A percentile compares a stretch with the other conserved stretches of the same genome.
phyloP scores from a whole-genome alignment of 768 basidiomycete genomes.

The Tricholoma hemisulphureum region DNA sequence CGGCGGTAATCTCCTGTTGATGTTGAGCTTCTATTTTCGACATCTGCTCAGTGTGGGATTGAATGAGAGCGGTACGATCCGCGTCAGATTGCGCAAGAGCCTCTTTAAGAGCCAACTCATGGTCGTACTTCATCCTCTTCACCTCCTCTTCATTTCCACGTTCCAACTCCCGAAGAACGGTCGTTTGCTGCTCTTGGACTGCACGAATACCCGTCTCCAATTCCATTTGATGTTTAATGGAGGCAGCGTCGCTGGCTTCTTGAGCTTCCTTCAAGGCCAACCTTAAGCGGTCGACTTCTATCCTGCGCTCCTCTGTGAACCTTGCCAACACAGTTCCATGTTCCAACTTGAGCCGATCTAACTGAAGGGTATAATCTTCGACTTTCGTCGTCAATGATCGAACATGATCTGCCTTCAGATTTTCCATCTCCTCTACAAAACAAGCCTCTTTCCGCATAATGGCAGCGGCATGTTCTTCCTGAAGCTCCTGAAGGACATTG shows the following conservation, averaged over 20 bases:
- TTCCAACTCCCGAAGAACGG: constrained; percentile 53
- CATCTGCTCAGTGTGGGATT: constrained; percentile 39
- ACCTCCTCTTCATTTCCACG: constrained; percentile 56
- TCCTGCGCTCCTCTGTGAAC: constrained; percentile 52
- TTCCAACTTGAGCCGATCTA: constrained; percentile 61
- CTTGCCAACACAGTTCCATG: constrained; percentile 53
- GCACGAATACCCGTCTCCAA: constrained; percentile 46
- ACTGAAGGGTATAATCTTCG: constrained; percentile 57
- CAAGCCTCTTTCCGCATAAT: constrained; percentile 64
- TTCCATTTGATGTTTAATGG: constrained; percentile 40
- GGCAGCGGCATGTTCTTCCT: constrained; percentile 69
- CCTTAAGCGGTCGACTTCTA: constrained; percentile 50
- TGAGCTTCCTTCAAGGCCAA: constrained; percentile 43
- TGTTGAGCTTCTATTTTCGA: constrained; percentile 44
- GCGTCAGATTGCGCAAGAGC: constrained; percentile 24
- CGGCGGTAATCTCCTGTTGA: constrained; percentile 41
- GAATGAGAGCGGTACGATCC: constrained; percentile 27
- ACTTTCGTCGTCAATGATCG: constrained; percentile 52
- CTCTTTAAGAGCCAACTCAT: constrained; percentile 41
- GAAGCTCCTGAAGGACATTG: constrained; percentile 59
- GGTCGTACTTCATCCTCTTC: constrained; percentile 45
- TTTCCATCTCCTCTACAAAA: constrained; percentile 64
- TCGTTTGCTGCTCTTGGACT: constrained; percentile 56
- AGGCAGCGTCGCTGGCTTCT: constrained; percentile 40
- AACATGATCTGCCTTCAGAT: constrained; percentile 62